Base-by-base conservation (phyloP, 768 basidiomycete species). In the Termitomyces titanicus region DNA sequence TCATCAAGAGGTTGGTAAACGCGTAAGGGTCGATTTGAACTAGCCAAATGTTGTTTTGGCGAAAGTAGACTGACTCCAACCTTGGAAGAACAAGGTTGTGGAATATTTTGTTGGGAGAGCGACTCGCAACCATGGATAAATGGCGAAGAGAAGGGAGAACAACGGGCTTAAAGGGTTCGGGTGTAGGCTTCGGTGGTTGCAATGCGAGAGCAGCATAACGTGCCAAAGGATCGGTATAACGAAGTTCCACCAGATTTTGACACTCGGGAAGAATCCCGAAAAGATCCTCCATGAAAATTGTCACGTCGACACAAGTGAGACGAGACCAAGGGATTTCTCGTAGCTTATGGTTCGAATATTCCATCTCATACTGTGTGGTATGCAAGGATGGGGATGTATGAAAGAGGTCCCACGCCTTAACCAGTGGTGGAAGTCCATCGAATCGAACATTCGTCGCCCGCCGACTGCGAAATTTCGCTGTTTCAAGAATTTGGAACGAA, bases 141-240 rank as follows among this genome's bases (percentile, higher is more conserved):
- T 42, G 33, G 11, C 51, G 56, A 43, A 57, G 56, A 24, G 29
- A 18, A 52, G 51, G 56, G n/a, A 57, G 45, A 6, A 27, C 17
- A 35, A 57, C 27, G 5, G 24, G 27, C 5, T 15, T 9, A 8
- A 53, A 29, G 29, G 37, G 44, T 5, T 3, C 1, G 2, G 31
- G 31, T 8, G 24, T n/a, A n/a, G n/a, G n/a, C 24, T 17, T 12
- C 38, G 15, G 47, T 25, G 12, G 0, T n/a, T 24, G 31, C 8
- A 57, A 17, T 0, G 13, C 44, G 15, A 3, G 31, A 33, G 22
- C 3, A 29, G 10, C 11, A 50, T 40, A 51, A 33, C 7, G 17
- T 0, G 20, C 27, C 13, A 31, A 12, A 31, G 48, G 49, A 17
- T 56, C 55, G 1, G 55, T 51, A 27, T 51, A 56, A 49, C n/a